phyloP scores from a whole-genome alignment of 1,284 basidiomycete genomes.

The Hemileia vastatrix region DNA sequence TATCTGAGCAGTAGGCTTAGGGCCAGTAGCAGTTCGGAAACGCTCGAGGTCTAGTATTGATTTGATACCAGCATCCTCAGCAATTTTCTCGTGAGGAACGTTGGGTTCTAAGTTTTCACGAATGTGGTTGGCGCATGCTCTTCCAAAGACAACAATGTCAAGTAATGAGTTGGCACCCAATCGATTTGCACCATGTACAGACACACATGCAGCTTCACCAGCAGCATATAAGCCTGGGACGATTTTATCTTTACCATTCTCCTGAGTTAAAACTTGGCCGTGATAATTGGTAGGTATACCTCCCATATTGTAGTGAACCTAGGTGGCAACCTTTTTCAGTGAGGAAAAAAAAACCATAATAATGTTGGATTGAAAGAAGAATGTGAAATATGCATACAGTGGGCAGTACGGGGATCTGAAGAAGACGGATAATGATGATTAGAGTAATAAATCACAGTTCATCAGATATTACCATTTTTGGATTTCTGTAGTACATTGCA shows the following conservation, averaged over 20 bases:
- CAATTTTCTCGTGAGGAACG: constrained; percentile 80
- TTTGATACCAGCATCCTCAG: constrained; percentile 75
- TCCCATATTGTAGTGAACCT: constrained; percentile 58
- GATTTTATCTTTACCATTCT: constrained; percentile 77
- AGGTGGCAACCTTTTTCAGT: neutral
- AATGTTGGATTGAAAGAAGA: neutral
- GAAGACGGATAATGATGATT: too few species aligned
- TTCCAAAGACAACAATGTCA: constrained; percentile 98
- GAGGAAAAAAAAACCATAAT: neutral
- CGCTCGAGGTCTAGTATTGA: constrained; percentile 84
- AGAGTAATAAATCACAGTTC: too few species aligned
- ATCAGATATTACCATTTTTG: too few species aligned
- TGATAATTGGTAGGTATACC: constrained; percentile 99
- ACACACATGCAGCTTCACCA: constrained; percentile 97
- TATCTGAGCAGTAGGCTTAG: constrained; percentile 78
- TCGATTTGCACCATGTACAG: constrained; percentile 98
- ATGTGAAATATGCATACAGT: constrained; percentile 75
- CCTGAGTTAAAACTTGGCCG: constrained; percentile 73
- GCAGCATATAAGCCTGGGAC: constrained; percentile 98
- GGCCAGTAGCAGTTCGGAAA: constrained; percentile 69
- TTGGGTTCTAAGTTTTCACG: constrained; percentile 80
- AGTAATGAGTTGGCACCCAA: constrained; percentile 98
- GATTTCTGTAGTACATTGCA: too few species aligned
- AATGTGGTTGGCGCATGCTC: constrained; percentile 97
- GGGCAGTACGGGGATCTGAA: constrained; percentile 77